These are phyloP conservation scores for Colletotrichum sidae DNA, from an alignment of 2,329 filamentous ascomycete genomes.

Conservation along the genomic window DNA sequence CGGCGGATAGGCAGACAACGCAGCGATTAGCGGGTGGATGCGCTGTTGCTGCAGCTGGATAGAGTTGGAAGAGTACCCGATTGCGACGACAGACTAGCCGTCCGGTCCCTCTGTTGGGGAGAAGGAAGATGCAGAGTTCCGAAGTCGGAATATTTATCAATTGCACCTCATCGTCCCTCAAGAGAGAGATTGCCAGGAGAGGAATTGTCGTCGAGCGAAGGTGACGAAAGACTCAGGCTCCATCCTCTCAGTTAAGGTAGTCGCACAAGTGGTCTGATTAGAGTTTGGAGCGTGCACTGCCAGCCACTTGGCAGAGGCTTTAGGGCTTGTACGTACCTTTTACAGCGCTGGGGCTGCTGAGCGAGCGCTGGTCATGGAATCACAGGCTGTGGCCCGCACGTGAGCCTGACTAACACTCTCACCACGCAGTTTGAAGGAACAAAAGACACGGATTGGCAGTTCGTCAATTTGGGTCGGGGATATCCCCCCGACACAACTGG, in stretches of 20 bases:
- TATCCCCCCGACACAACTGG: no score
- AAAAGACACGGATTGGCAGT: no score
- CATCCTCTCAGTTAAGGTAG: neutral
- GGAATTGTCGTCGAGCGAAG: neutral
- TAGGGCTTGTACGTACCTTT: constrained; percentile 21
- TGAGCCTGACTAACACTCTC: no score
- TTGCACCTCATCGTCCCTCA: no score
- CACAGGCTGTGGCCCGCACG: no score
- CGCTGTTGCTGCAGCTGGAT: constrained; percentile 24
- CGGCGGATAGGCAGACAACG: constrained; percentile 17
- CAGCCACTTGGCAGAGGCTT: constrained; percentile 12
- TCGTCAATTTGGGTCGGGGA: no score
- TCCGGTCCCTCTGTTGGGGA: neutral
- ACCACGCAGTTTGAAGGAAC: no score
- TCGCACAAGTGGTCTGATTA: constrained; percentile 26
- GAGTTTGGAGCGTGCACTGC: constrained; percentile 30
- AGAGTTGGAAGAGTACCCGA: constrained; percentile 18
- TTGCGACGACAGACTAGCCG: neutral
- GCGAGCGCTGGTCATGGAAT: no score
- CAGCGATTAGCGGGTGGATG: constrained; percentile 15
- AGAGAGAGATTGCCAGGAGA: no score
- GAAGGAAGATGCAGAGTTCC: neutral
- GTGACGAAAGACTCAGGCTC: neutral
- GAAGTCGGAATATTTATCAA: neutral
- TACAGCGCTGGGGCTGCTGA: neutral